Evolutionary conservation across 164 flowering plant species (phyloP).

Genomic region (Piper betle): DNA sequence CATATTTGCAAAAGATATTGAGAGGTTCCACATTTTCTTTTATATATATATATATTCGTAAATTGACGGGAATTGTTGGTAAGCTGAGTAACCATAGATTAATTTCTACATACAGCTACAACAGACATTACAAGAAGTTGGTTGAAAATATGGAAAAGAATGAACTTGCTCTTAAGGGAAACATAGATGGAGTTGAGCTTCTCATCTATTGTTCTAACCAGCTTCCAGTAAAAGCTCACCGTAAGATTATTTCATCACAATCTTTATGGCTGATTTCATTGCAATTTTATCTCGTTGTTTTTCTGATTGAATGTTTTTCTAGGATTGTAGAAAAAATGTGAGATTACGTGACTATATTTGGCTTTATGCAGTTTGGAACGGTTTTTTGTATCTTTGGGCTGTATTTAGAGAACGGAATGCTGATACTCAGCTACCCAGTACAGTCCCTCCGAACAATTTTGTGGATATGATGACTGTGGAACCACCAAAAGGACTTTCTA

Average conservation of each 20-base stretch:
- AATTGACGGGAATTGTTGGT: too few relatives aligned
- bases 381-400: constrained; percentile 80
- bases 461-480: constrained; percentile 11
- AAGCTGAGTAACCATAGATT: too few relatives aligned
- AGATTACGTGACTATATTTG: background rate
- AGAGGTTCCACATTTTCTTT: constrained; percentile 30
- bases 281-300: background rate
- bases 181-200: constrained; percentile 59
- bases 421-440: constrained; percentile 15
- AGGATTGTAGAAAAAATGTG: background rate
- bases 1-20: constrained; percentile 81
- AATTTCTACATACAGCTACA: constrained; percentile 36
- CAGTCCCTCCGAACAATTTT: constrained; percentile 18
- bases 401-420: constrained; percentile 54
- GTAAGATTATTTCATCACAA: constrained; percentile 35
- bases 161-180: constrained; percentile 83
- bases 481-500: constrained; percentile 1
- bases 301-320: background rate
- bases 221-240: constrained; percentile 66
- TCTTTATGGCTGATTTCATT: too few relatives aligned
- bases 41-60: background rate
- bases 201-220: constrained; percentile 73
- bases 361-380: constrained; percentile 78
- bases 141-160: constrained; percentile 64
- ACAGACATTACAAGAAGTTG: constrained; percentile 48